Base-by-base conservation (phyloP, 176 grass and related monocot genomes). In the Rhipidocladum racemiflorum region DNA sequence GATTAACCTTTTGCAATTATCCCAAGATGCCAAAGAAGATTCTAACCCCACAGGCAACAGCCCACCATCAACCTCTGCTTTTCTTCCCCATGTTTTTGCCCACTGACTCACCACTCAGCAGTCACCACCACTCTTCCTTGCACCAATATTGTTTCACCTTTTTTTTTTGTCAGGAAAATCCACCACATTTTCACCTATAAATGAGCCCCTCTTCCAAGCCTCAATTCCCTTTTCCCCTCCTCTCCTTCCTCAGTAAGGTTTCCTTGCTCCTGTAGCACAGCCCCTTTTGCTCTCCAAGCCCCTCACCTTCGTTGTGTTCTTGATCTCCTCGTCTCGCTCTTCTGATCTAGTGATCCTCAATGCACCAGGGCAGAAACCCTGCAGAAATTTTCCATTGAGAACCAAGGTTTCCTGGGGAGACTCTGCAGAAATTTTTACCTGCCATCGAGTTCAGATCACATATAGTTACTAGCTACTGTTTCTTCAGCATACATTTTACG, bases 181-280 rank as follows among this genome's bases (percentile, higher is more conserved):
- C 36, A 59, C 21, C 14, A 4, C 15, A 8, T 80, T 70, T 59
- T 62, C 78, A 28, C 44, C 91, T 97, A 97, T 97, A 97, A 91
- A 92, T 93, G 40, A 75, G 80, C 75, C 20, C 66, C 81, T 79
- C 84, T 61, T 86, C 78, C 83, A 63, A 17, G 69, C 36, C 61
- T 72, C 68, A 97, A 89, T 83, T 85, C 94, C 86, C 94, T 97
- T 93, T 83, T 83, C 94, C 83, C 79, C 80, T 61, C 16, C 65
- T 61, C 56, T 87, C 57, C 89, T 74, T 8, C 77, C 45, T 15
- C 74, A 23, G 57, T 77, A 80, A 76, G 77, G 45, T 88, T 74
- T 49, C 12, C 30, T 81, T 89, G 40, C 4, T 38, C 21, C 35
- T 18, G 36, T 21, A 67, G 64, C 38, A 14, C 13, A 57, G 3